Conservation (phyloP, 768 basidiomycete genomes). For the Trametes gibbosa region DNA sequence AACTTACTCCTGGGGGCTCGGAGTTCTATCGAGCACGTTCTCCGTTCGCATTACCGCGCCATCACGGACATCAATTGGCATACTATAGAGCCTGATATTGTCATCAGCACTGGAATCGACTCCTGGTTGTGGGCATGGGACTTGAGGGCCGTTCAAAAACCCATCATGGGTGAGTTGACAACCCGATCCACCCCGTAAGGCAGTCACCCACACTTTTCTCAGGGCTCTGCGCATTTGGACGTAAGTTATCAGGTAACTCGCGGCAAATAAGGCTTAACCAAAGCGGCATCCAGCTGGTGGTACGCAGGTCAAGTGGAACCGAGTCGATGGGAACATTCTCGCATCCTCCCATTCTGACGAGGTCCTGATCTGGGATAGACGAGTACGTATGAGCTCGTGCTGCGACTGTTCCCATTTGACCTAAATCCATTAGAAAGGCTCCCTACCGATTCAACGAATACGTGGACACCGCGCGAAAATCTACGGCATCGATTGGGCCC, state of each 20-base stretch:
- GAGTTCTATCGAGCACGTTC: constrained; percentile 78
- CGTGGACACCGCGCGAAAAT: constrained; percentile 88
- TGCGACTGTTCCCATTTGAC: not conserved
- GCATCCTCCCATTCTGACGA: constrained; percentile 88
- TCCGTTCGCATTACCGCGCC: constrained; percentile 89
- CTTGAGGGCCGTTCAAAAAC: constrained; percentile 52
- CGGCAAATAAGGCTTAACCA: not conserved
- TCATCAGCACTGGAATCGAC: constrained; percentile 90
- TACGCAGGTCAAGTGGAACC: constrained; percentile 98
- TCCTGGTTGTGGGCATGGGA: constrained; percentile 97
- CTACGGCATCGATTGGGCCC: constrained; percentile 97
- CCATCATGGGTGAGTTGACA: constrained; percentile 54
- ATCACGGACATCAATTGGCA: constrained; percentile 99
- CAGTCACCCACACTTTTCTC: not conserved
- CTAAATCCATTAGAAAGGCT: constrained; percentile 70
- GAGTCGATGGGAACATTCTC: constrained; percentile 78
- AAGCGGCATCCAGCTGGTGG: constrained; percentile 56
- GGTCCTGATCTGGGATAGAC: constrained; percentile 91
- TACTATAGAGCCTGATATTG: constrained; percentile 75
- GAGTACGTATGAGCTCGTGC: constrained; percentile 47
- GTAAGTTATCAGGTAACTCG: constrained; percentile 28
- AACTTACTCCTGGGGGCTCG: constrained; percentile 75
- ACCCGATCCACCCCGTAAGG: not conserved
- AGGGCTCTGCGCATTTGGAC: constrained; percentile 61
- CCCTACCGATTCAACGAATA: constrained; percentile 71